Base-by-base conservation (phyloP, 306 rosid genomes). In the Trifolium pratense region DNA sequence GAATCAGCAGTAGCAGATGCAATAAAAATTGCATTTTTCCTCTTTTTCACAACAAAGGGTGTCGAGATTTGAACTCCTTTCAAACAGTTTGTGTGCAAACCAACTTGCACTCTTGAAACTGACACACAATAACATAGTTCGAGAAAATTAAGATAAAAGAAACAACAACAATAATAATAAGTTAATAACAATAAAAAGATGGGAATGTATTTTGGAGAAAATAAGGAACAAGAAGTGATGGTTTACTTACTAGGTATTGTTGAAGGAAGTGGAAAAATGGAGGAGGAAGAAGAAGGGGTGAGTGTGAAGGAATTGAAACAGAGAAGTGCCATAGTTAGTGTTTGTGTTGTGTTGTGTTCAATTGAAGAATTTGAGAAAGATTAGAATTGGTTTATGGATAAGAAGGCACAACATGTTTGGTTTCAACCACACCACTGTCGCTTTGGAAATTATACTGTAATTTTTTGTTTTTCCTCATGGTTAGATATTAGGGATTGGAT, bases 291-390 rank as follows among this genome's bases (percentile, higher is more conserved):
- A 59, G 13, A 78, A 75, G 81, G 75, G 74, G 70, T 20, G 66
- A 79, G 79, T 32, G 83, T 23, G 79, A 84, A 57, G 67, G 87
- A 85, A 86, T 84, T 85, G 79, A 75, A 81, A 76, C 80, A 81
- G 73, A 85, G 82, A 45, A 89, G 79, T 71, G 89, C 87, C 97
- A 93, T 88, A 4, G 40, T 66, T 11, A 4, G 9, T 17, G 13
- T 40, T 40, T 14, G 3, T 5, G 40, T 25, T 3, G 0, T 34
- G 13, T n/a, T 1, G 37, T 63, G n/a, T 7, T 51, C 21, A 63
- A 65, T 37, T 75, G 65, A 69, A 3, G 53, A 48, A 29, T 49
- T 49, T 49, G 49, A 43, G 63, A 57, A 13, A 21, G 1, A 58
- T 32, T 5, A 1, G 18, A 59, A 17, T 5, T 63, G 51, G 16